phyloP scores from a whole-genome alignment of 768 basidiomycete genomes.

The Sutorius australiensis region DNA sequence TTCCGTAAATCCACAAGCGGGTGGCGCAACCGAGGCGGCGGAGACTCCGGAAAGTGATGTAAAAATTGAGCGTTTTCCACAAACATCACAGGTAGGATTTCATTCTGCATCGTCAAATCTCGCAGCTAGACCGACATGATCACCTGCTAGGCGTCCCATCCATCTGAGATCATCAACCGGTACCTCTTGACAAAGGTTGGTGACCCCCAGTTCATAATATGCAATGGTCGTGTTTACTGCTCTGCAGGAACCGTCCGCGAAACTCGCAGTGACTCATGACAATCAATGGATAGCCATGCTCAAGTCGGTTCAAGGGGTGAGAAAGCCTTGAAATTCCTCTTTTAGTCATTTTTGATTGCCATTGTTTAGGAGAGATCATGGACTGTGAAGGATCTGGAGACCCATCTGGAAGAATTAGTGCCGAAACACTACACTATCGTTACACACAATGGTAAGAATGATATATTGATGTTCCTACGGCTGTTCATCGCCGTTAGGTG shows the following conservation, averaged over 20 bases:
- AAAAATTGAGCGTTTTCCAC: too few species aligned
- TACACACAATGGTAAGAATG: not conserved
- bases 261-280: not conserved
- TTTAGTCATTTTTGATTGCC: not conserved
- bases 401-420: not conserved
- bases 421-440: not conserved
- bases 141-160: not conserved
- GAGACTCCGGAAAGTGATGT: too few species aligned
- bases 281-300: not conserved
- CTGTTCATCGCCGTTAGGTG: not conserved
- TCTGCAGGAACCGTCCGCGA: not conserved
- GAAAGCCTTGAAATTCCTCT: not conserved
- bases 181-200: too few species aligned
- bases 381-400: not conserved
- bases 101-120: too few species aligned
- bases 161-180: too few species aligned
- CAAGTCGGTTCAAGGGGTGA: not conserved
- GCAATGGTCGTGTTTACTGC: not conserved
- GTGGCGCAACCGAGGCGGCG: too few species aligned
- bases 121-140: too few species aligned
- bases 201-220: not conserved
- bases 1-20: too few species aligned
- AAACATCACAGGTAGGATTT: too few species aligned
- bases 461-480: not conserved
- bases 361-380: not conserved